Conservation (phyloP, 352 stramenopile genomes). For the Albugo candida region DNA sequence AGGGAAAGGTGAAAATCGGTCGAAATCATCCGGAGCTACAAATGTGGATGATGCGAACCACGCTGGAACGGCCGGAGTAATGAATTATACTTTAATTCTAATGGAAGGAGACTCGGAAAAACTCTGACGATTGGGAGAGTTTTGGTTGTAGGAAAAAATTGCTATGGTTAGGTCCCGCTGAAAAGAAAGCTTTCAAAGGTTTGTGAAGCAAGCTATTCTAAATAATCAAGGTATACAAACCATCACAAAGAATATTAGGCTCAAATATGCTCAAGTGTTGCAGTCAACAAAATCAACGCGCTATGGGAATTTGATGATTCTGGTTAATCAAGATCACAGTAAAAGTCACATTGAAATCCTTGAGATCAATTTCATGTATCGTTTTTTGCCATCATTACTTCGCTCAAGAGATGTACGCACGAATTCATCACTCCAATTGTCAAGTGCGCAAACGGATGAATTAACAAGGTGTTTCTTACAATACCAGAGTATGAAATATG, state of each 20-base stretch:
- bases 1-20: slow-evolving; percentile 54
- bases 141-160: slow-evolving; percentile 87
- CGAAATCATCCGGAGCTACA: slow-evolving; percentile 76
- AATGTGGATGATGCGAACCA: slow-evolving; percentile 97
- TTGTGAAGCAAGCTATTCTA: slow-evolving; percentile 91
- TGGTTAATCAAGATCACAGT: slow-evolving; percentile 98
- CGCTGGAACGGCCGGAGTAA: slow-evolving; percentile 77
- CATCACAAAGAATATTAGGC: slow-evolving; percentile 91
- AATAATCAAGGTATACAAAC: slow-evolving; percentile 97
- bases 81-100: slow-evolving; percentile 93
- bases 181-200: slow-evolving; percentile 98
- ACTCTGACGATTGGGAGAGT: slow-evolving; percentile 92
- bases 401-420: slow-evolving; percentile 74
- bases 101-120: slow-evolving; percentile 99
- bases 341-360: slow-evolving; percentile 98
- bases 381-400: slow-evolving; percentile 96
- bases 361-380: slow-evolving; percentile 96
- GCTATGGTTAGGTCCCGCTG: slow-evolving; percentile 95
- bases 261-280: slow-evolving; percentile 92
- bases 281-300: slow-evolving; percentile 73
- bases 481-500: slow-evolving; percentile 93
- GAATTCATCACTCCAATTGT: slow-evolving; percentile 97
- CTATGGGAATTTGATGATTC: slow-evolving; percentile 97
- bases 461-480: slow-evolving; percentile 88
- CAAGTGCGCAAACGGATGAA: slow-evolving; percentile 84